phyloP scores from a whole-genome alignment of 1,284 basidiomycete genomes.

The Wallemia ichthyophaga region DNA sequence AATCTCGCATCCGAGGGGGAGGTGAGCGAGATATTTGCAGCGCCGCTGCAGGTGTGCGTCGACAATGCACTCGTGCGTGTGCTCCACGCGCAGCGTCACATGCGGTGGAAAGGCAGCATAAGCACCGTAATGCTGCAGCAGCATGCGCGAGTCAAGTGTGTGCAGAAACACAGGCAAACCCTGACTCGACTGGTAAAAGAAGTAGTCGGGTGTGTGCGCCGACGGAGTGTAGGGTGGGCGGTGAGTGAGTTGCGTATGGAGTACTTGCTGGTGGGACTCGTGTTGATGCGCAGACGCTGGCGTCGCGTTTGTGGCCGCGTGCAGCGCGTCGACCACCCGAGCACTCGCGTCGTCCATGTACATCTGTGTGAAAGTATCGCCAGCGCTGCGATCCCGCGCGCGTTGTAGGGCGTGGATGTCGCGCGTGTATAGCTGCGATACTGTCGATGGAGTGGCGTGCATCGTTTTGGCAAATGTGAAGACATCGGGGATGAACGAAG shows the following conservation, averaged over 20 bases:
- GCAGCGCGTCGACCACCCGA: constrained; percentile 1
- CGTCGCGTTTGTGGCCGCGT: not conserved
- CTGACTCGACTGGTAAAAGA: constrained; percentile 81
- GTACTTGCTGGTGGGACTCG: not conserved
- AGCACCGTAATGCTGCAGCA: constrained; percentile 50
- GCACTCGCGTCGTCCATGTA: not conserved
- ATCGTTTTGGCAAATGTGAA: constrained; percentile 73
- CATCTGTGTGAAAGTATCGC: not conserved
- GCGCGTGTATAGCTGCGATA: not conserved
- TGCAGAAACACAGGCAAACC: constrained; percentile 79
- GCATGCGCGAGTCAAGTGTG: constrained; percentile 78
- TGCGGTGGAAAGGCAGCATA: constrained; percentile 61
- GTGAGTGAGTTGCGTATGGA: not conserved
- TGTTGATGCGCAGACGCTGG: not conserved
- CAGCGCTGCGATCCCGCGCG: not conserved
- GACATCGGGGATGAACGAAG: constrained; percentile 83
- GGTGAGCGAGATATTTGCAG: constrained; percentile 79
- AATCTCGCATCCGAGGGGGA: constrained; percentile 73
- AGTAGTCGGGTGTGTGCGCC: constrained; percentile 23
- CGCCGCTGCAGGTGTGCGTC: constrained; percentile 74
- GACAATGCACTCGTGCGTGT: constrained; percentile 29
- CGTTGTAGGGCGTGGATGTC: not conserved
- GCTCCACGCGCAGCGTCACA: constrained; percentile 48
- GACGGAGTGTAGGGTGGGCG: not conserved
- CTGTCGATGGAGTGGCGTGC: constrained; percentile 27